Evolutionary conservation across 495 filamentous ascomycete genomes (phyloP), one percentile per base, ranked within the genome.

Genomic region (Neurospora sp.): DNA sequence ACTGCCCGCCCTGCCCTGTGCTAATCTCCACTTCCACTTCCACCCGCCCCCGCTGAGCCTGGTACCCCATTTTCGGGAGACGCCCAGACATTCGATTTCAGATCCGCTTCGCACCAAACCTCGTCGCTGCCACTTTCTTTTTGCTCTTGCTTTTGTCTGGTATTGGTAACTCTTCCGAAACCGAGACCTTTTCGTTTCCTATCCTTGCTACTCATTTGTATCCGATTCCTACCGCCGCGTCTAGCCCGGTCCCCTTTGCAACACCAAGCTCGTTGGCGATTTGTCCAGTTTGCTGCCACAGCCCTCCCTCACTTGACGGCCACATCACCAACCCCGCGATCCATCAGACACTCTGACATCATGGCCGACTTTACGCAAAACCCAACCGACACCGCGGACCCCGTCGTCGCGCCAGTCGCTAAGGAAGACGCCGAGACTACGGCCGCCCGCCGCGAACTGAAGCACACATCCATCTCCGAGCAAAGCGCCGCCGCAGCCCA

Each of bases 401-500:
- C 74, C 31, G 73, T 77, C 74, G 76, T 77, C 62, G 59, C 73
- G 20, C 73, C 46, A 18, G 70, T 73, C 54, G 69, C 75, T 9
- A 82, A 81, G 69, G 87, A 89, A 44, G 87, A 89, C 75, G 81
- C 86, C 62, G 87, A 86, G 72, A 89, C 87, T 20, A 84, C 83
- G 31, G 85, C 85, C 62, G 85, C 87, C 18, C 83, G 87, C 41
- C 83, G 87, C 70, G 86, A 89, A 78, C 81, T 89, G 69, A 84
- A 83, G 79, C 85, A 88, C 44, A 86, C 86, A 0, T 79, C 81
- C 16, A 87, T 89, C 74, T 87, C 86, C 18, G 74, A 71, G 14
- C 76, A 78, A 23, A 12, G 71, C 39, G 77, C 79, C 16, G 74
- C 76, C 18, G 75, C 42, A 39, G 78, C 74, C 73, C 76, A 79